Conservation (phyloP, 2,329 filamentous ascomycete species). For the Myriosclerotinia scirpicola region DNA sequence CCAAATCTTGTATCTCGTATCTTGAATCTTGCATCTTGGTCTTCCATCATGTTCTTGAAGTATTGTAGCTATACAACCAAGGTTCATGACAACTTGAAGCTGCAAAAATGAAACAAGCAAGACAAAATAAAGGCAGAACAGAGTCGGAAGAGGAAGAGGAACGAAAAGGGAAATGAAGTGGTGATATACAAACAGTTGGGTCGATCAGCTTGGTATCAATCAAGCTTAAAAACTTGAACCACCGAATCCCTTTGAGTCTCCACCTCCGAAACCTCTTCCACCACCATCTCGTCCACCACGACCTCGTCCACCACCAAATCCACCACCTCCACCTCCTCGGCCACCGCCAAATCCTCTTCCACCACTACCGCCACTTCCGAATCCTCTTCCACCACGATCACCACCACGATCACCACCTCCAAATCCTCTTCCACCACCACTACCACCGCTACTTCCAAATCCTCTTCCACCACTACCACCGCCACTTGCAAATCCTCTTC, state of each 20-base stretch:
- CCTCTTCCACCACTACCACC: conserved; percentile 24
- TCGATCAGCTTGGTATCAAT: neutral
- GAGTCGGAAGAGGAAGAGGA: neutral
- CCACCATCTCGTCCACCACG: conserved; percentile 16
- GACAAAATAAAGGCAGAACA: neutral
- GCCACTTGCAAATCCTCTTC: conserved; percentile 21
- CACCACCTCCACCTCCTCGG: conserved; percentile 5
- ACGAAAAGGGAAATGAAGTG: conserved; percentile 1
- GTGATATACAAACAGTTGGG: conserved; percentile 13
- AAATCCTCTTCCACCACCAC: too few relatives aligned
- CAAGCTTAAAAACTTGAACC: conserved; percentile 10
- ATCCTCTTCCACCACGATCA: conserved; percentile 17
- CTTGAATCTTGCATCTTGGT: neutral
- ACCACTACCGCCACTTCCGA: conserved; percentile 22
- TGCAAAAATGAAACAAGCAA: neutral
- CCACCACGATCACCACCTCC: conserved; percentile 19
- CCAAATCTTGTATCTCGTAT: neutral
- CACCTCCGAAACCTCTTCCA: conserved; percentile 18
- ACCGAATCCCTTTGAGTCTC: conserved; percentile 13
- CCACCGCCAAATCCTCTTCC: conserved; percentile 26
- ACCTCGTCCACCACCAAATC: conserved; percentile 15
- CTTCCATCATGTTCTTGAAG: neutral
- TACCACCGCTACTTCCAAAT: conserved; percentile 24
- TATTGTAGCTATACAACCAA: neutral
- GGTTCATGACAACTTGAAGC: neutral